Conservation (phyloP, 164 flowering plant genomes). For the Vitis rotundifolia region DNA sequence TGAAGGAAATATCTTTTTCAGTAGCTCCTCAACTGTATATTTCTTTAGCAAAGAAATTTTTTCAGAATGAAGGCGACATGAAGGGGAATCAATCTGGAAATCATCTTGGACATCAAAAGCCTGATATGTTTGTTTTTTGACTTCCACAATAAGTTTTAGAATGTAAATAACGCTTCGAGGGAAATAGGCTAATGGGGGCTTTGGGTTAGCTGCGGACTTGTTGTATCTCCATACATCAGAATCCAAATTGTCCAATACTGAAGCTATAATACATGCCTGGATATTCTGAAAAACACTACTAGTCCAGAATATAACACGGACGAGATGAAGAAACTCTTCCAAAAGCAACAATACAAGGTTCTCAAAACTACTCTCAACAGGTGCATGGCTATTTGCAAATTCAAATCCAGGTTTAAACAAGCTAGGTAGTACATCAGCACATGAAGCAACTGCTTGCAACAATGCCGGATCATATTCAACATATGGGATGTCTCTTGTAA, state of each 20-base stretch:
- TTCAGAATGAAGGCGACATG: constrained; percentile 44
- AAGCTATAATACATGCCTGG: constrained; percentile 72
- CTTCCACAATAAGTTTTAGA: constrained; percentile 66
- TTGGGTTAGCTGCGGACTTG: constrained; percentile 38
- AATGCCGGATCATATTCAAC: constrained; percentile 53
- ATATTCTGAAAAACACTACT: constrained; percentile 57
- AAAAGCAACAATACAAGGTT: constrained; percentile 46
- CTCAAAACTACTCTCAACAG: constrained; percentile 64
- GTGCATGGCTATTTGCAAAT: constrained; percentile 41
- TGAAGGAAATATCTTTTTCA: constrained; percentile 58
- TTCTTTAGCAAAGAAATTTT: constrained; percentile 55
- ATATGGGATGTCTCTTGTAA: constrained; percentile 47
- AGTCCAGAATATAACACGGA: constrained; percentile 53
- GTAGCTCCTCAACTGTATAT: constrained; percentile 56
- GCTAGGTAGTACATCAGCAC: constrained; percentile 55
- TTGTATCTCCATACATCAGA: constrained; percentile 60
- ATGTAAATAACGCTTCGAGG: constrained; percentile 63
- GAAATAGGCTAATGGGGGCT: constrained; percentile 68
- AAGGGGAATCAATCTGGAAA: constrained; percentile 30
- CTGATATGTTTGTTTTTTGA: constrained; percentile 41
- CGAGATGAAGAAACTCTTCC: constrained; percentile 82
- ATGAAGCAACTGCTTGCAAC: constrained; percentile 59
- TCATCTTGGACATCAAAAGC: constrained; percentile 39
- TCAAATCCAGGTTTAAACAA: constrained; percentile 63
- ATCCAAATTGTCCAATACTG: constrained; percentile 58